These are phyloP conservation scores for Pisolithus tinctorius DNA, from an alignment of 768 basidiomycete genomes.

Conservation along the genomic window DNA sequence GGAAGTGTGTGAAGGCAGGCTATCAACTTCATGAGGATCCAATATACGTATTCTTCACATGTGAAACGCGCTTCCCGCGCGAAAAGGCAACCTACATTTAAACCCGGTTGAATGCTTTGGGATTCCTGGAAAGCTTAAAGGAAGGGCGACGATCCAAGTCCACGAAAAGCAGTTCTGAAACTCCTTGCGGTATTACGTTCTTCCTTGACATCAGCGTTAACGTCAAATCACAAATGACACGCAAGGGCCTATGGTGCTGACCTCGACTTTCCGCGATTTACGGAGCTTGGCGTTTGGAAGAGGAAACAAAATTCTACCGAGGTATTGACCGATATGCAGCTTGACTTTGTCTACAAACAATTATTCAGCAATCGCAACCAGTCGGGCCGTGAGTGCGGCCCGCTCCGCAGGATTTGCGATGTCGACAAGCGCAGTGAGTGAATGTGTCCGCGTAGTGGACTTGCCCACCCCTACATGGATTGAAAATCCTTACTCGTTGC, in stretches of 20 bases:
- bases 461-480: constrained; percentile 12
- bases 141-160: constrained; percentile 29
- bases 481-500: constrained; percentile 12
- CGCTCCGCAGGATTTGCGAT: constrained; percentile 15
- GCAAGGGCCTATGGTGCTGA: background rate
- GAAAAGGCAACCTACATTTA: constrained; percentile 27
- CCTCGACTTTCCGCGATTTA: constrained; percentile 45
- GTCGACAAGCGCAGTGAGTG: constrained; percentile 14
- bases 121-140: constrained; percentile 16
- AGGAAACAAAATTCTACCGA: constrained; percentile 31
- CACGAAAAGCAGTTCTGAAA: constrained; percentile 26
- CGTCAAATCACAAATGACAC: background rate
- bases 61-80: constrained; percentile 17
- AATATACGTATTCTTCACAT: background rate
- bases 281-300: constrained; percentile 39
- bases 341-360: background rate
- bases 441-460: constrained; percentile 8
- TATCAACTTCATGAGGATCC: constrained; percentile 15
- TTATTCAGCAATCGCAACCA: constrained; percentile 12
- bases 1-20: constrained; percentile 19
- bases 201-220: constrained; percentile 13
- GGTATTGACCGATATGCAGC: constrained; percentile 12
- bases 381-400: constrained; percentile 12
- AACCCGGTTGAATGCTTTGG: constrained; percentile 23
- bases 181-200: constrained; percentile 15